Evolutionary conservation across 805 yeast species (phyloP), one percentile per base, ranked within the genome.

Genomic region (Sugiyamaella smithiae): DNA sequence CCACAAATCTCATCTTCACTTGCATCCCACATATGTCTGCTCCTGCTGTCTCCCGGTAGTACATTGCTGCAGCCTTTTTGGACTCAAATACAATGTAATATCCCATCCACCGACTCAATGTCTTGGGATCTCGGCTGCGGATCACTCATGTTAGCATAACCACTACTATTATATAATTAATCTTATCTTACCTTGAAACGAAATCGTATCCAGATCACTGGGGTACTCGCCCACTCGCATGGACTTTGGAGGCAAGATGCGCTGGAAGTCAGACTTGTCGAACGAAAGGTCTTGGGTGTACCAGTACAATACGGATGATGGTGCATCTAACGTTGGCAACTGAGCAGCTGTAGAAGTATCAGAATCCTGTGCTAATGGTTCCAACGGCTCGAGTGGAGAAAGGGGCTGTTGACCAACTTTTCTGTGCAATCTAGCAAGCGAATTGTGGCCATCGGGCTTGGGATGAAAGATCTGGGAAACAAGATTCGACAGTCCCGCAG

Each of bases 61-160:
- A 83, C 2, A 69, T 69, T 17, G 77, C 69, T 0, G 88, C 87
- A 16, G 72, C 74, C 22, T 70, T 67, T 32, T 63, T 59, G 33
- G 67, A 63, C 3, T 68, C 67, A 57, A 84, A 84, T 5, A 78
- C 60, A 29, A 84, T 62, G 59, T 75, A 83, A 60, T 80, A 81
- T 3, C 74, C 70, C 36, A 77, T 75, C 50, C 71, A 65, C 24
- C 76, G 72, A 32, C 65, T 53, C 20, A 84, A 59, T 14, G 67
- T 72, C 1, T 60, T 43, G 0, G 79, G 76, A 52, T 75, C 68
- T 45, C 89, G 62, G 9, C 77, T 76, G 49, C 80, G 73, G 12
- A 78, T 67, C 2, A 75, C 70, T 26, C 8, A 16, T 14, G 36
- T 44, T 44, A 44, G 36, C 24, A 9, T 43, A 9, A 23, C 11